A percentile compares a stretch with the other conserved stretches of the same genome.
phyloP scores from a whole-genome alignment of 768 basidiomycete species.

The Peribolospora kevripleyi region DNA sequence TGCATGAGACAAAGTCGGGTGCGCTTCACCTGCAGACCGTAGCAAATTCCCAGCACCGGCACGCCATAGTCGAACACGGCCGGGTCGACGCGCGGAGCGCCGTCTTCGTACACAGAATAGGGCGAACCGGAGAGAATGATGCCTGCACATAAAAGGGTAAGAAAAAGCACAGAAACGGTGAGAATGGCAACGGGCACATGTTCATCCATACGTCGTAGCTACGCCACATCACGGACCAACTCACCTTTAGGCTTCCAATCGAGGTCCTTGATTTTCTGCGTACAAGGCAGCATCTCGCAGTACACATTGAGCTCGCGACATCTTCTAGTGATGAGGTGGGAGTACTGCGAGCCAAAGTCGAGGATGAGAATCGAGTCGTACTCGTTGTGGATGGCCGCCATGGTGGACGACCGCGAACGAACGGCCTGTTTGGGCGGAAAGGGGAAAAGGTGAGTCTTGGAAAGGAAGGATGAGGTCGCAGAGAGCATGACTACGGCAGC shows the following conservation, averaged over 20 bases:
- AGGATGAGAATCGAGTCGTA: conserved; percentile 90
- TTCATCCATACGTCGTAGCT: background rate
- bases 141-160: conserved; percentile 25
- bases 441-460: no score
- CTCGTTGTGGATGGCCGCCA: conserved; percentile 47
- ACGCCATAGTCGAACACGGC: conserved; percentile 66
- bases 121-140: conserved; percentile 95
- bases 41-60: conserved; percentile 89
- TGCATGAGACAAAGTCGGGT: background rate
- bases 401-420: background rate
- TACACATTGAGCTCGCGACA: conserved; percentile 95
- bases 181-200: no score
- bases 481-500: no score
- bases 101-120: conserved; percentile 85
- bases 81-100: conserved; percentile 81
- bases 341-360: conserved; percentile 94
- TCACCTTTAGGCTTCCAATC: conserved; percentile 83
- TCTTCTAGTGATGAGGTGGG: conserved; percentile 87
- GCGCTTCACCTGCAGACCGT: conserved; percentile 58
- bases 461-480: no score
- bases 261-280: conserved; percentile 62
- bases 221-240: background rate
- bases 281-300: conserved; percentile 92
- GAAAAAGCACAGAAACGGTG: background rate
- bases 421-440: no score